Evolutionary conservation across 108 stramenopile genomes (phyloP), one percentile per base, ranked within the genome.

Genomic region (Cyclotella atomus): DNA sequence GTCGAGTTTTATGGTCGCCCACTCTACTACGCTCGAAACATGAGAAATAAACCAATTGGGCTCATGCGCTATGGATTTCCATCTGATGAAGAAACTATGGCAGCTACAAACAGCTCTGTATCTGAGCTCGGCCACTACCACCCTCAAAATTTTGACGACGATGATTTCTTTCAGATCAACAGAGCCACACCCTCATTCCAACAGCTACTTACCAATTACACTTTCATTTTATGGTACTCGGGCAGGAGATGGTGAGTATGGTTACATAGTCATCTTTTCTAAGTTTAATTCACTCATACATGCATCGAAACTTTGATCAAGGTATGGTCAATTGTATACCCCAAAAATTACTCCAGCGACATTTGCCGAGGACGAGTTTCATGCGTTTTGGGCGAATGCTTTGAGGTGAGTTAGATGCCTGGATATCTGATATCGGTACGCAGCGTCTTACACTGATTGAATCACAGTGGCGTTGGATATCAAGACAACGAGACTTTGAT

Each of bases 91-190:
- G n/a, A n/a, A n/a, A n/a, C n/a, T n/a, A n/a, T n/a, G n/a, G n/a
- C n/a, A n/a, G n/a, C n/a, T n/a, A n/a, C n/a, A n/a, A n/a, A n/a
- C n/a, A n/a, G n/a, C n/a, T n/a, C n/a, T n/a, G n/a, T n/a, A n/a
- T n/a, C n/a, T n/a, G n/a, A n/a, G n/a, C n/a, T n/a, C n/a, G n/a
- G n/a, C n/a, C 75, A 76, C 28, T 21, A 50, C 27, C 19, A 68
- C 33, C 23, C 16, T 30, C 2, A 30, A 17, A n/a, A 3, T 14
- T 71, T 65, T 27, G 52, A 43, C 3, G 77, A 73, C 15, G 79
- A 81, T 62, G 79, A 81, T 53, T 81, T 81, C 53, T 81, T 81
- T 35, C 49, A 65, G 29, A 32, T 67, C 24, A 70, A 57, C 15
- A 72, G 63, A 23, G 28, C 41, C 54, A 43, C 36, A 4, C 0